A percentile compares a stretch with the other conserved stretches of the same genome.
Evolutionary conservation across 352 stramenopile species (phyloP).

Genomic region (Pelagophyceae sp.): DNA sequence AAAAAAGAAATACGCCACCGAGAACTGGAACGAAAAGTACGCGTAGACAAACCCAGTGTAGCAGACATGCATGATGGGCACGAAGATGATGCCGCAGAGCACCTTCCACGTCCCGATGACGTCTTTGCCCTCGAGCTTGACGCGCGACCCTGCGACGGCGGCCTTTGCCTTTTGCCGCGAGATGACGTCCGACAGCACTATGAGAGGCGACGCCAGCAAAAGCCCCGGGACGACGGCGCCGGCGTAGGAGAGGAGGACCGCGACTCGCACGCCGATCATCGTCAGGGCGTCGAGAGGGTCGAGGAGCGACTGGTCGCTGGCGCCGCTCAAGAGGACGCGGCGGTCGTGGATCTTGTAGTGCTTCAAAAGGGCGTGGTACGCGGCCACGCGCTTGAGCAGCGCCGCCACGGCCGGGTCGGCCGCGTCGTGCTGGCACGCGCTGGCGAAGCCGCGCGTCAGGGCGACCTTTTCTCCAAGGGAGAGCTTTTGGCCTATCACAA

Average conservation of each 20-base stretch:
- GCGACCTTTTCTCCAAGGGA: conserved; percentile 78
- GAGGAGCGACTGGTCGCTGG: conserved; percentile 23
- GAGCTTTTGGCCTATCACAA: conserved; percentile 61
- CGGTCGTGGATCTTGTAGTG: conserved; percentile 33
- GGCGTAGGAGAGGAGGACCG: not conserved
- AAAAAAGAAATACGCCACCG: conserved; percentile 16
- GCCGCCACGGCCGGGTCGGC: not conserved
- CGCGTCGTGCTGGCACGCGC: not conserved
- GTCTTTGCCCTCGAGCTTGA: conserved; percentile 76
- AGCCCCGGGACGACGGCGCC: conserved; percentile 1
- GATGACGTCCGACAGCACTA: not conserved
- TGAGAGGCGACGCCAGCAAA: not conserved
- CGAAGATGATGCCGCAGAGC: conserved; percentile 74
- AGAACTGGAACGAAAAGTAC: not conserved
- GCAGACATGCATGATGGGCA: conserved; percentile 71
- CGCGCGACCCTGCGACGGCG: conserved; percentile 62
- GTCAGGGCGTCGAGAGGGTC: conserved; percentile 22
- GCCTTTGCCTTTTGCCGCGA: conserved; percentile 56
- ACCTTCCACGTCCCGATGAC: conserved; percentile 85
- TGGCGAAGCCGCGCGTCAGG: conserved; percentile 73
- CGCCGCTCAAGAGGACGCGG: conserved; percentile 25
- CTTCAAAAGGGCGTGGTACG: conserved; percentile 22
- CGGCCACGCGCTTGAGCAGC: conserved; percentile 22
- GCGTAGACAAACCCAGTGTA: conserved; percentile 40
- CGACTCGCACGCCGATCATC: conserved; percentile 28